phyloP scores from a whole-genome alignment of 2,329 filamentous ascomycete species.

The Pseudocercospora vitis region DNA sequence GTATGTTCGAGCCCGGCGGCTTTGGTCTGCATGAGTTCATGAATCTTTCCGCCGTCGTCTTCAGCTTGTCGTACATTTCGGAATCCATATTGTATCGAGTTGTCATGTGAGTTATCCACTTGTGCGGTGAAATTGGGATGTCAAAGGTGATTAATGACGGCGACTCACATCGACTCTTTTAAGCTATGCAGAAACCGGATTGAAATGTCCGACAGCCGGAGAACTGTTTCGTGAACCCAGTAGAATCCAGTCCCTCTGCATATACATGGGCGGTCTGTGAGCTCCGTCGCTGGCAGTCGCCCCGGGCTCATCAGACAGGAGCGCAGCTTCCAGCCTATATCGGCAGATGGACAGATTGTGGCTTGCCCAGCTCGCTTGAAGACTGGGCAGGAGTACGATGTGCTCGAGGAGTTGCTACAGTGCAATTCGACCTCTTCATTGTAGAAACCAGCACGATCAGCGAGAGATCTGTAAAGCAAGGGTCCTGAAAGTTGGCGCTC shows the following conservation, averaged over 20 bases:
- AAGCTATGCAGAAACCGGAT: neutral
- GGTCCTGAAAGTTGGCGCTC: too few species aligned
- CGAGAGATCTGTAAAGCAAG: too few species aligned
- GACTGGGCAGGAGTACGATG: too few species aligned
- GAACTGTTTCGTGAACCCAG: neutral
- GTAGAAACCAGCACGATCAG: too few species aligned
- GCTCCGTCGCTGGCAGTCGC: too few species aligned
- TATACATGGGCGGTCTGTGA: too few species aligned
- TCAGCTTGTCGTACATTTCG: slow-evolving; percentile 4
- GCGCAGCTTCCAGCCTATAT: too few species aligned
- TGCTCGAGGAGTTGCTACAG: too few species aligned
- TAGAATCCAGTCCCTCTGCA: neutral
- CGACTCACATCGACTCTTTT: neutral
- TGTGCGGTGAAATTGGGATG: neutral
- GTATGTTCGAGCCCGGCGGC: neutral
- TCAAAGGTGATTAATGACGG: neutral
- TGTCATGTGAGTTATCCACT: neutral
- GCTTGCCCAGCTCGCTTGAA: too few species aligned
- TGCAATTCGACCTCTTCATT: too few species aligned
- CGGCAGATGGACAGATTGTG: too few species aligned
- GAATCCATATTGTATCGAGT: neutral
- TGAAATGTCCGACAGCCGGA: neutral
- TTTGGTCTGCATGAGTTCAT: slow-evolving; percentile 6
- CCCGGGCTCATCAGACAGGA: too few species aligned
- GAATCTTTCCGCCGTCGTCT: neutral